Conservation (phyloP, 83 land plant genomes). For the Picea abies region DNA sequence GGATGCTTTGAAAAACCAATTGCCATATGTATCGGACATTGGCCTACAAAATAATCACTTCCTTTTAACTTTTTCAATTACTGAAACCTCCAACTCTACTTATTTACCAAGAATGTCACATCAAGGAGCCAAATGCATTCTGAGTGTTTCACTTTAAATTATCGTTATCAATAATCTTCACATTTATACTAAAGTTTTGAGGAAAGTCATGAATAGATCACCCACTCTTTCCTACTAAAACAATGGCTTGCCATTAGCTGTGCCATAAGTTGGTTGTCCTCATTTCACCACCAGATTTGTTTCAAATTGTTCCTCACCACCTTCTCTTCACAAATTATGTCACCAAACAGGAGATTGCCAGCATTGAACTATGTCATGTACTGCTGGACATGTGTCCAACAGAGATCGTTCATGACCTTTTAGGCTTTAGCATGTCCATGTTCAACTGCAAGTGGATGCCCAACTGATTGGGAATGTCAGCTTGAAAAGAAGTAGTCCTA, state of each 20-base stretch:
- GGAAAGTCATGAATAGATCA: not conserved
- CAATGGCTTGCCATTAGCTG: not conserved
- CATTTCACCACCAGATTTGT: not conserved
- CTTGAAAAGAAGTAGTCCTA: too few relatives aligned
- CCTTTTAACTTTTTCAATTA: not conserved
- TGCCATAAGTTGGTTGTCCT: not conserved
- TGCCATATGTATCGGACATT: not conserved
- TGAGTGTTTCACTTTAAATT: not conserved
- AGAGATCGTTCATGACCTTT: too few relatives aligned
- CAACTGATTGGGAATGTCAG: too few relatives aligned
- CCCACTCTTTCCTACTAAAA: slow-evolving; percentile 2
- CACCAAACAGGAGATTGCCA: not conserved
- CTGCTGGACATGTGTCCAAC: too few relatives aligned
- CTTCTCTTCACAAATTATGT: not conserved
- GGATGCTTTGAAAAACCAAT: not conserved
- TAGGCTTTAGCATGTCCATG: too few relatives aligned
- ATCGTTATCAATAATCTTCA: not conserved
- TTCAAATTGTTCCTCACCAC: not conserved
- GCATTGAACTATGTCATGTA: not conserved
- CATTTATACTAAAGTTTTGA: not conserved
- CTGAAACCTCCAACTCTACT: not conserved
- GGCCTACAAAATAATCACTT: slow-evolving; percentile 6
- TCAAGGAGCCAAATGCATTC: not conserved
- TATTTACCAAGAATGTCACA: not conserved
- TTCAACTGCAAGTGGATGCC: too few relatives aligned